Evolutionary conservation across 2,329 filamentous ascomycete genomes (phyloP), one percentile per base, ranked within the genome.

Genomic region (Penicillium sp.): DNA sequence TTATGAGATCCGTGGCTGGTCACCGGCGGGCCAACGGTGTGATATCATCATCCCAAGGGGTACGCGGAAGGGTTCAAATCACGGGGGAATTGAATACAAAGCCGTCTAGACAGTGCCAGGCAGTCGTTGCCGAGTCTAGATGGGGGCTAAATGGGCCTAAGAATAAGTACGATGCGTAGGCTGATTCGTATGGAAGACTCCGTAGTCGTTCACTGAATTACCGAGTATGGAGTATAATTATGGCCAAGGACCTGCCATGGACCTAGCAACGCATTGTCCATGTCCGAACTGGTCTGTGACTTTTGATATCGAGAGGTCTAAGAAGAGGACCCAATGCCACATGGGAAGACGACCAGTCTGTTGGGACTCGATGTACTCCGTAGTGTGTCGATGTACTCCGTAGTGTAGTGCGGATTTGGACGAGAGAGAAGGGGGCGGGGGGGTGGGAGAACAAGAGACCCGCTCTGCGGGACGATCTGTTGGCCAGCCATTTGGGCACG

Each of bases 401-500:
- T 22, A 22, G 19, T 22, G 19, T 22, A 22, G 19, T 22, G 19
- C 19, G 19, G 19, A 22, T 22, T 22, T 22, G 19, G 19, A 22
- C 19, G 19, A 30, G 28, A 30, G 28, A 30, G 28, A 30, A 8
- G 28, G 28, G 28, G 28, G 28, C 5, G 28, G 28, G 28, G 28
- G 28, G 28, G 19, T 22, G 30, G 30, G 30, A 8, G 7, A 33
- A 33, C 6, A 33, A 62, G 45, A 26, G 45, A 48, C 45, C 45
- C 45, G 45, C 56, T 61, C 58, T 10, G n/a, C 48, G 52, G 52
- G 62, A 64, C 37, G 57, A 58, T 64, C 59, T 69, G 59, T 59
- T 61, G 62, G 60, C 67, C 67, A 69, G 55, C 65, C 66, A 66
- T 69, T 67, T 63, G 52, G 46, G 62, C 67, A 69, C 67, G 67